Evolutionary conservation across 2,329 filamentous ascomycete genomes (phyloP).

Genomic region (Penicillium sp.): DNA sequence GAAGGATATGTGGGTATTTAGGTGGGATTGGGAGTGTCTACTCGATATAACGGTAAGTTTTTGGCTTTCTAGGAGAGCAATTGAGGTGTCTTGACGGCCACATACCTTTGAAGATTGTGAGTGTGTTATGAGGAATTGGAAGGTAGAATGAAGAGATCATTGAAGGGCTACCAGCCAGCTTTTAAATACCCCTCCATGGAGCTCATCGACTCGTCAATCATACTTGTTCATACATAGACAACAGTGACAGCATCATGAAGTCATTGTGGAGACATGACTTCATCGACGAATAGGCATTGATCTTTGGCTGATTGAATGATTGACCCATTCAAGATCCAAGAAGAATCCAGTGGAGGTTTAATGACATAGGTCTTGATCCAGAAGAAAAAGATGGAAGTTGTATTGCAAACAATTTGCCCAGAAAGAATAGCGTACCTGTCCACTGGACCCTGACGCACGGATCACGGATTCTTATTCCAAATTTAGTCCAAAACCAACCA

Average conservation of each 20-base stretch:
- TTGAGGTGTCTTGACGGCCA: background rate
- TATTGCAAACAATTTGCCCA: background rate
- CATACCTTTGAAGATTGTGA: background rate
- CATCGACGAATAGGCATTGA: conserved; percentile 13
- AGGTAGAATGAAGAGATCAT: background rate
- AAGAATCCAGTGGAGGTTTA: background rate
- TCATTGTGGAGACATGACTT: conserved; percentile 33
- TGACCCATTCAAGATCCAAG: background rate
- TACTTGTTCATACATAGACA: background rate
- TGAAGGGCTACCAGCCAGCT: background rate
- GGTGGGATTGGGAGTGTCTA: background rate
- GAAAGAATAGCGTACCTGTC: background rate
- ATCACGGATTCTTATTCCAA: background rate
- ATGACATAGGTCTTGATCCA: background rate
- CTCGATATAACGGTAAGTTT: background rate
- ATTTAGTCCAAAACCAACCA: background rate
- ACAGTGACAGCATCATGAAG: conserved; percentile 34
- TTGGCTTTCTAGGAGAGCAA: background rate
- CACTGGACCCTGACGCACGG: background rate
- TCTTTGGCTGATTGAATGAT: conserved; percentile 3
- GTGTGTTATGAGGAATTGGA: background rate
- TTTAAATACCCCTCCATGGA: conserved; percentile 4
- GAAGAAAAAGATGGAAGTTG: background rate
- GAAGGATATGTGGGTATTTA: conserved; percentile 6
- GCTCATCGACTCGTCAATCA: background rate